A percentile compares a stretch with the other conserved stretches of the same genome.
These are phyloP conservation scores for Penicillium sp. DNA, from an alignment of 2,329 filamentous ascomycete genomes.

Conservation along the genomic window DNA sequence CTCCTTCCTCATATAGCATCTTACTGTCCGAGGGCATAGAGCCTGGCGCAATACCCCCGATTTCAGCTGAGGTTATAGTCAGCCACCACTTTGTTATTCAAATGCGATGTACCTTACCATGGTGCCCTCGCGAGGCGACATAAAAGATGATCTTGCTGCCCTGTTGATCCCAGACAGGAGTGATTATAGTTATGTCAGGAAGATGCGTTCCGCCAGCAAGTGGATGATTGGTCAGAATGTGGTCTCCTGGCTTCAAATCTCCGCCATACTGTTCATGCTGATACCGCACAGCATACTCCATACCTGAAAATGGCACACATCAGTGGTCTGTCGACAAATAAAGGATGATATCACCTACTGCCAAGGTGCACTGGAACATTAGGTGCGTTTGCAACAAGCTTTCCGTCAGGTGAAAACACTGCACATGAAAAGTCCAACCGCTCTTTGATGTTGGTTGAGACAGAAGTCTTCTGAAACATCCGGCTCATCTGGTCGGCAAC, in stretches of 20 bases:
- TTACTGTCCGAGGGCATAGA: constrained; percentile 60
- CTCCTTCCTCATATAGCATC: constrained; percentile 42
- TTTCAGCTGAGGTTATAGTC: too few species aligned
- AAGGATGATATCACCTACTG: too few species aligned
- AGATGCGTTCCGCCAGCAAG: constrained; percentile 76
- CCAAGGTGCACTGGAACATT: constrained; percentile 74
- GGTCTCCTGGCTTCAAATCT: constrained; percentile 67
- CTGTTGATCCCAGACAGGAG: not conserved
- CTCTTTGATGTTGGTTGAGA: too few species aligned
- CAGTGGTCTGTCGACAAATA: too few species aligned
- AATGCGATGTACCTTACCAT: constrained; percentile 38
- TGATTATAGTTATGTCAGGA: constrained; percentile 59
- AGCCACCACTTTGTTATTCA: not conserved
- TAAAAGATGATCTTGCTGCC: constrained; percentile 46
- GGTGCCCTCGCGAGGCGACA: constrained; percentile 69
- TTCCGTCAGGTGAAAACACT: constrained; percentile 67
- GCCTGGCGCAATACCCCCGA: constrained; percentile 71
- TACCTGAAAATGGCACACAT: not conserved
- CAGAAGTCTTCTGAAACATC: constrained; percentile 50
- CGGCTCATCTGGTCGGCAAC: constrained; percentile 54
- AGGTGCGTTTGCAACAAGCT: constrained; percentile 59
- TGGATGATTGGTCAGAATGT: constrained; percentile 74
- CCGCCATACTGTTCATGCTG: constrained; percentile 73
- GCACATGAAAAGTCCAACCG: constrained; percentile 72
- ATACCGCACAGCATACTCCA: constrained; percentile 54